A percentile compares a stretch with the other conserved stretches of the same genome.
phyloP scores from a whole-genome alignment of 768 basidiomycete species.

The Kwoniella sp. region DNA sequence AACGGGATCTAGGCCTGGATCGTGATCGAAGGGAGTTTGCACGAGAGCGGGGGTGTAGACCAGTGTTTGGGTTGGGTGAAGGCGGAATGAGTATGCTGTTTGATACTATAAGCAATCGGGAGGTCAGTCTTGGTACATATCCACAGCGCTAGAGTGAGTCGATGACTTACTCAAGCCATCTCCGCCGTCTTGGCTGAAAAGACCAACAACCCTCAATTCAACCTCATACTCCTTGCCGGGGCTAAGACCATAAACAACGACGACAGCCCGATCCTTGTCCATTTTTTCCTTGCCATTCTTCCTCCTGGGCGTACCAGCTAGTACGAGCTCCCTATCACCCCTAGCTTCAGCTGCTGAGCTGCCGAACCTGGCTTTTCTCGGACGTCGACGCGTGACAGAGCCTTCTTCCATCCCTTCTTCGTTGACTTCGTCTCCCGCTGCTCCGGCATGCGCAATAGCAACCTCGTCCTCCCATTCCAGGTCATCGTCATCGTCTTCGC shows the following conservation, averaged over 20 bases:
- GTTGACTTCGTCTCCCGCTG: constrained; percentile 15
- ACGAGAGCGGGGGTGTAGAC: constrained; percentile 46
- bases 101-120: constrained; percentile 28
- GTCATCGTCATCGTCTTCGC: constrained; percentile 30
- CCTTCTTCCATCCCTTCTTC: constrained; percentile 36
- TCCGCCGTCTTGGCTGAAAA: constrained; percentile 33
- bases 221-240: constrained; percentile 90
- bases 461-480: constrained; percentile 26
- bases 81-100: constrained; percentile 46
- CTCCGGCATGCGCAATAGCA: constrained; percentile 5
- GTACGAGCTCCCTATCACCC: constrained; percentile 11
- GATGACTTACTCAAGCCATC: constrained; percentile 38
- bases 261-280: constrained; percentile 78
- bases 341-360: constrained; percentile 24
- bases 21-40: constrained; percentile 53
- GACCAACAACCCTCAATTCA: constrained; percentile 70
- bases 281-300: constrained; percentile 22
- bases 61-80: constrained; percentile 22
- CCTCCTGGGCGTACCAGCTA: constrained; percentile 14
- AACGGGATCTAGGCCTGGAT: constrained; percentile 49
- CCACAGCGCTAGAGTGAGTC: not conserved
- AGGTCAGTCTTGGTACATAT: constrained; percentile 18
- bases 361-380: constrained; percentile 38
- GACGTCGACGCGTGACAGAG: constrained; percentile 34
- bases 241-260: constrained; percentile 85